A percentile compares a stretch with the other conserved stretches of the same genome.
Evolutionary conservation across 2,329 filamentous ascomycete genomes (phyloP).

Genomic region (Beauveria sp.): DNA sequence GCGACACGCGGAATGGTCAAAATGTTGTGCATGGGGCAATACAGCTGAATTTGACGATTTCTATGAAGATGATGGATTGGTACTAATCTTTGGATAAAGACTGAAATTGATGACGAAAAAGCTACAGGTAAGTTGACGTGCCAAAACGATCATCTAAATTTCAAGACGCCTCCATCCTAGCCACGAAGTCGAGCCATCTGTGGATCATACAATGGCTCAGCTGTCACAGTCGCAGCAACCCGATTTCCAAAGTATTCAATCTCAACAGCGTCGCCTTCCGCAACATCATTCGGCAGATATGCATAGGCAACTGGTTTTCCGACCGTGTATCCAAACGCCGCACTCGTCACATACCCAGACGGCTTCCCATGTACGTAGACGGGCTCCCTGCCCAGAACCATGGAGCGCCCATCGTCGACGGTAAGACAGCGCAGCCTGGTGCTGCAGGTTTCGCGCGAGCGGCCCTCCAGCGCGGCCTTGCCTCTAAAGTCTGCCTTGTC

Average conservation of each 20-base stretch:
- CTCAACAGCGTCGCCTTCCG: constrained; percentile 43
- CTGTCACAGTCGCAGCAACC: constrained; percentile 44
- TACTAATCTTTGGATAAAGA: too few relatives aligned
- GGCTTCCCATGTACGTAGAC: constrained; percentile 41
- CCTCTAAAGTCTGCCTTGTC: constrained; percentile 45
- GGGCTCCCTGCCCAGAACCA: constrained; percentile 56
- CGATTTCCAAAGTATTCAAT: constrained; percentile 54
- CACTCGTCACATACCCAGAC: constrained; percentile 52
- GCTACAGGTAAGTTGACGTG: too few relatives aligned
- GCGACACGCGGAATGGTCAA: background rate
- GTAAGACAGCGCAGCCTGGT: constrained; percentile 41
- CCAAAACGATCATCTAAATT: too few relatives aligned
- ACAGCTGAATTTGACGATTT: too few relatives aligned
- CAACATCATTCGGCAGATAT: constrained; percentile 41
- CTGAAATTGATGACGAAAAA: too few relatives aligned
- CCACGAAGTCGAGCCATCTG: constrained; percentile 12
- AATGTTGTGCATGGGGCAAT: too few relatives aligned
- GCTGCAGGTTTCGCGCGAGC: constrained; percentile 26
- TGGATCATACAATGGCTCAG: constrained; percentile 37
- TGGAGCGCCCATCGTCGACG: constrained; percentile 46
- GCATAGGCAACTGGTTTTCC: constrained; percentile 52
- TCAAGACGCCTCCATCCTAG: background rate
- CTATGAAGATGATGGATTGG: too few relatives aligned
- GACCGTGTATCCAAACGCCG: constrained; percentile 53
- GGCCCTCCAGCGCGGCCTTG: constrained; percentile 36